Evolutionary conservation across 352 stramenopile genomes (phyloP), one percentile per base, ranked within the genome.

Genomic region (Globisporangium lucens): DNA sequence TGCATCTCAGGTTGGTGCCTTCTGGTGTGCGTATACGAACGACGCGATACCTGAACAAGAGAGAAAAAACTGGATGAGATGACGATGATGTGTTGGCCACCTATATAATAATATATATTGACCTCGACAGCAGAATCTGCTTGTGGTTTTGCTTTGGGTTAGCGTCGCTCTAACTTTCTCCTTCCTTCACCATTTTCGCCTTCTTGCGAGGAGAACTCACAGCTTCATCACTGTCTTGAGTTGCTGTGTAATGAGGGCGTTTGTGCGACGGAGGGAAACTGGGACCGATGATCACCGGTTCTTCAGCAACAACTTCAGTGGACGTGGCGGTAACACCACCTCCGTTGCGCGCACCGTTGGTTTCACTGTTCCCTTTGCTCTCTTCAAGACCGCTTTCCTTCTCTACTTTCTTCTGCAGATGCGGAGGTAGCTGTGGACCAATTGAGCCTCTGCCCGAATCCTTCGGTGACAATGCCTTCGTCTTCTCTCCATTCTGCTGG

Each of bases 351-450:
- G 60, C 43, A 46, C 24, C 30, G 15, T 68, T 52, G 20, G 7
- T 35, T 10, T 35, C 36, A 9, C 15, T 36, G 3, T 30, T 3
- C 46, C 24, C 30, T 63, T 46, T 22, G 53, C 15, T 24, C 43
- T 0, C 43, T 51, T 12, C 43, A 6, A 24, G 17, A 24, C 12
- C 55, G 22, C 10, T 58, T 55, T 36, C 63, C 33, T 61, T 58
- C 56, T 57, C 35, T 27, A 13, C 2, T n/a, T 58, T 61, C 75
- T 76, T 41, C 51, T 52, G 49, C 20, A 80, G 43, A 61, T 74
- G 65, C 5, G 74, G 75, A 0, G 84, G 84, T 24, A 24, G 38
- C 38, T 46, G 38, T 46, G 38, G 38, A 17, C 38, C 38, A 46
- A 46, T 46, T 12, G 38, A 46, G 38, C 38, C 38, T 46, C 4